Percentiles rank a stretch among this genome's conserved stretches.
Evolutionary conservation across 495 filamentous ascomycete species (phyloP).

Genomic region (Neurospora africana): DNA sequence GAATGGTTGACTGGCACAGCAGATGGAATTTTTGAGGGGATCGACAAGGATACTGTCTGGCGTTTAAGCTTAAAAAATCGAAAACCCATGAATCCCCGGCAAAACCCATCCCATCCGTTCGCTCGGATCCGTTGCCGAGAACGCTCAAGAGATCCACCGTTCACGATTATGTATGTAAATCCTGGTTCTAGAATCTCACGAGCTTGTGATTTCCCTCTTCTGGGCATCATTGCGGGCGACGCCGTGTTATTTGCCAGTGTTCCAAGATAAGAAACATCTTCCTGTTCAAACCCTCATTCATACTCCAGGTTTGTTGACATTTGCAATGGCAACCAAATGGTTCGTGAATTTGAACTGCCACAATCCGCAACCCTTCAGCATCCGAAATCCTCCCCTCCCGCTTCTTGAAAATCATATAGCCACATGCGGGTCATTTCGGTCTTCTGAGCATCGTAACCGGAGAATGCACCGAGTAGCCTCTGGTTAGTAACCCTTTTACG

Average conservation of each 20-base stretch:
- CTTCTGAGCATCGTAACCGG: too few species aligned
- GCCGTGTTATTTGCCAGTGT: not conserved
- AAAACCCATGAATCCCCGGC: not conserved
- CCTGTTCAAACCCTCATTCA: not conserved
- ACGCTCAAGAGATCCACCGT: not conserved
- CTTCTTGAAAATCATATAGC: not conserved
- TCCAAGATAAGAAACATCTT: not conserved
- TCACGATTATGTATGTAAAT: not conserved
- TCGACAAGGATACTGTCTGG: not conserved
- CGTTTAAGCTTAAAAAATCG: not conserved
- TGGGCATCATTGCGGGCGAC: not conserved
- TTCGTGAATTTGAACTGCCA: not conserved
- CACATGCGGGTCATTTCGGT: too few species aligned
- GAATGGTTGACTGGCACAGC: not conserved
- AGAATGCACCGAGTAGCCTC: too few species aligned
- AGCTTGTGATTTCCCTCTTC: not conserved
- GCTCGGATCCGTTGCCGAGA: not conserved
- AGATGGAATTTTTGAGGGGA: not conserved
- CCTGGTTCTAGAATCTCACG: not conserved
- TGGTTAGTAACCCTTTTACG: too few species aligned
- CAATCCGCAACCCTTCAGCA: not conserved
- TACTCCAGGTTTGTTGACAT: not conserved
- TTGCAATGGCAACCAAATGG: not conserved
- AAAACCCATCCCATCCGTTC: not conserved
- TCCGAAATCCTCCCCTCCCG: not conserved